These are phyloP conservation scores for Aspergillus terreus DNA, from an alignment of 2,329 filamentous ascomycete species.

Conservation along the genomic window DNA sequence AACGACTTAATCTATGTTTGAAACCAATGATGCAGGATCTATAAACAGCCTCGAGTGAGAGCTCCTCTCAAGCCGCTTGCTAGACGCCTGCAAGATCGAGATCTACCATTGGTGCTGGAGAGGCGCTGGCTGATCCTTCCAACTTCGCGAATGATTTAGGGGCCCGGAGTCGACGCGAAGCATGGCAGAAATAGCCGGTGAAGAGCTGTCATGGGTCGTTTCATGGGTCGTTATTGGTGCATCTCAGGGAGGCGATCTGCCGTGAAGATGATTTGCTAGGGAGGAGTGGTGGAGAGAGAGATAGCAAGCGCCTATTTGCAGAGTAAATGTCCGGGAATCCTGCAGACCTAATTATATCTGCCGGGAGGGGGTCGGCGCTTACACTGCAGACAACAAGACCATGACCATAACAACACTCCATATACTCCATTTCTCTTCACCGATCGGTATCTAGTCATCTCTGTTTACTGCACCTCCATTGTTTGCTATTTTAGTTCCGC, in stretches of 20 bases:
- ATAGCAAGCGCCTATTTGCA: too few relatives aligned
- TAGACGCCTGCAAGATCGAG: constrained; percentile 11
- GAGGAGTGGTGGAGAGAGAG: too few relatives aligned
- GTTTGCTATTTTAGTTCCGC: too few relatives aligned
- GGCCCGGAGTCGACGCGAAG: constrained; percentile 24
- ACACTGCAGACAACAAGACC: too few relatives aligned
- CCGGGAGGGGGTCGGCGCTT: too few relatives aligned
- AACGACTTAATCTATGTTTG: constrained; percentile 17
- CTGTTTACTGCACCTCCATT: too few relatives aligned
- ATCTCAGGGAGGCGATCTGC: background rate
- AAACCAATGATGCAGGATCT: constrained; percentile 22
- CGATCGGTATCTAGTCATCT: too few relatives aligned
- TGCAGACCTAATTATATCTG: too few relatives aligned
- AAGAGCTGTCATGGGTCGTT: background rate
- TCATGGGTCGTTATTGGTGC: constrained; percentile 7
- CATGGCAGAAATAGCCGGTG: constrained; percentile 15
- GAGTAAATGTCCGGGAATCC: too few relatives aligned
- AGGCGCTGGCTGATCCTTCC: constrained; percentile 21
- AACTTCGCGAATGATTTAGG: constrained; percentile 1
- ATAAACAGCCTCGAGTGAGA: constrained; percentile 24
- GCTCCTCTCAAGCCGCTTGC: constrained; percentile 24
- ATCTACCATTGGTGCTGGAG: constrained; percentile 19
- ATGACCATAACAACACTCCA: too few relatives aligned
- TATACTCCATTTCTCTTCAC: too few relatives aligned
- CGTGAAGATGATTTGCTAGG: too few relatives aligned